phyloP scores from a whole-genome alignment of 768 basidiomycete genomes.

The Lentinula aciculospora region DNA sequence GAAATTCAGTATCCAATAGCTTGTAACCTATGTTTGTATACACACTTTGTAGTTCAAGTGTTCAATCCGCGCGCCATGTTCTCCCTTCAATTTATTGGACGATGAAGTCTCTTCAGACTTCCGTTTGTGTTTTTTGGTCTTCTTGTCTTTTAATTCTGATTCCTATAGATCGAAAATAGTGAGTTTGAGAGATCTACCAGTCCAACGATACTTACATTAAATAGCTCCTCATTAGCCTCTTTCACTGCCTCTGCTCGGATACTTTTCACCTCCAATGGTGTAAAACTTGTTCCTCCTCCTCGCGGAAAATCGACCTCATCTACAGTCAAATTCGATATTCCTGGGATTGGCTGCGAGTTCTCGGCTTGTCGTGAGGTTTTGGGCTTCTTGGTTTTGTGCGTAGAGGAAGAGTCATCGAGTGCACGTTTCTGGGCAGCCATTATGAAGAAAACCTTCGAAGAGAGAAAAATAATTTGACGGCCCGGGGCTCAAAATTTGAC shows the following conservation, averaged over 20 bases:
- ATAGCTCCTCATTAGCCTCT: slow-evolving; percentile 80
- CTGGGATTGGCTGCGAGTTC: slow-evolving; percentile 20
- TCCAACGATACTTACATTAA: slow-evolving; percentile 41
- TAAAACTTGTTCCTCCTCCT: slow-evolving; percentile 87
- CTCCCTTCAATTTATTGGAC: slow-evolving; percentile 34
- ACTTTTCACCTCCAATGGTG: slow-evolving; percentile 83
- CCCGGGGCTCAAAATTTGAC: background rate
- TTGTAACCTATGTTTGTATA: background rate
- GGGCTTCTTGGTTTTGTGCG: slow-evolving; percentile 55
- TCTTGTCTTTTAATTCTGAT: slow-evolving; percentile 32
- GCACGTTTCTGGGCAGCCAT: slow-evolving; percentile 58
- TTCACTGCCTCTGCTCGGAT: slow-evolving; percentile 78
- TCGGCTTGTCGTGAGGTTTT: slow-evolving; percentile 34
- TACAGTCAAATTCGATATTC: slow-evolving; percentile 32
- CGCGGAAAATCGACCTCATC: slow-evolving; percentile 93
- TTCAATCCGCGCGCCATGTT: slow-evolving; percentile 67
- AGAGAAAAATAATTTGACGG: slow-evolving; percentile 17
- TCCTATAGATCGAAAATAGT: slow-evolving; percentile 25
- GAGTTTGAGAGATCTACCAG: background rate
- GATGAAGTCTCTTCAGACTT: slow-evolving; percentile 37
- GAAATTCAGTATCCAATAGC: slow-evolving; percentile 6
- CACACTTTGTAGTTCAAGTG: slow-evolving; percentile 89
- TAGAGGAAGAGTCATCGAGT: slow-evolving; percentile 46
- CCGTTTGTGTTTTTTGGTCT: slow-evolving; percentile 39
- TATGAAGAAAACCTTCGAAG: slow-evolving; percentile 1